Evolutionary conservation across 495 filamentous ascomycete species (phyloP).

Genomic region (Lophiostoma macrostomum): DNA sequence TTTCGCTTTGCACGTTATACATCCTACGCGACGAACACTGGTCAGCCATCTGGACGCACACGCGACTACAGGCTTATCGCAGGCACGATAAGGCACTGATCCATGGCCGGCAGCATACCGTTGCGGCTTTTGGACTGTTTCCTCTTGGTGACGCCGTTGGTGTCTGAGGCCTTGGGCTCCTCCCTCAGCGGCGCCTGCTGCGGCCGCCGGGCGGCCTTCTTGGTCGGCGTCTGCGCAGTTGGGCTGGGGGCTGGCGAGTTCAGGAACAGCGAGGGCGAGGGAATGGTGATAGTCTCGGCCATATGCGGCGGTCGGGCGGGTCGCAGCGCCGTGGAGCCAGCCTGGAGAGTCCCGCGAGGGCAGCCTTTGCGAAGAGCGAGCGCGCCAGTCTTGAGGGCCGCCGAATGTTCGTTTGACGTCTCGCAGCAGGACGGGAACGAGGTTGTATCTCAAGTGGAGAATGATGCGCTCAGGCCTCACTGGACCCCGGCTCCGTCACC

Average conservation of each 20-base stretch:
- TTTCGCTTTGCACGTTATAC: conserved; percentile 78
- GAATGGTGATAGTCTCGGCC: conserved; percentile 60
- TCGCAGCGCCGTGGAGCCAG: neutral
- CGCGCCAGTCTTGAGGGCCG: neutral
- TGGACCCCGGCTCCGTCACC: no score
- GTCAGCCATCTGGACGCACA: conserved; percentile 30
- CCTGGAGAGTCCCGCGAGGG: neutral
- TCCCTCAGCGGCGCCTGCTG: conserved; percentile 36
- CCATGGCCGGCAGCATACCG: conserved; percentile 50
- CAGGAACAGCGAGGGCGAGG: conserved; percentile 61
- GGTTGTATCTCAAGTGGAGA: conserved; percentile 30
- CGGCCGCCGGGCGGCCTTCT: conserved; percentile 41
- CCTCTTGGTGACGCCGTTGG: conserved; percentile 50
- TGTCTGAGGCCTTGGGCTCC: conserved; percentile 14
- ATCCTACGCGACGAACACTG: conserved; percentile 51
- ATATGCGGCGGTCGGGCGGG: conserved; percentile 27
- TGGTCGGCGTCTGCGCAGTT: conserved; percentile 2
- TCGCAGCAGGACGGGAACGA: conserved; percentile 1
- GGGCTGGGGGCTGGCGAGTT: conserved; percentile 35
- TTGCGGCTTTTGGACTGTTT: conserved; percentile 85
- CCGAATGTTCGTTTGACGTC: no score
- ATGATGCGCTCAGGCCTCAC: conserved; percentile 9
- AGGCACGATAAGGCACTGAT: conserved; percentile 13
- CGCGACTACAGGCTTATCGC: conserved; percentile 31
- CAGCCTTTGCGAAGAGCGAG: neutral